A percentile compares a stretch with the other conserved stretches of the same genome.
Evolutionary conservation across 2,329 filamentous ascomycete genomes (phyloP).

Genomic region (Lasiodiplodia hormozganensis): DNA sequence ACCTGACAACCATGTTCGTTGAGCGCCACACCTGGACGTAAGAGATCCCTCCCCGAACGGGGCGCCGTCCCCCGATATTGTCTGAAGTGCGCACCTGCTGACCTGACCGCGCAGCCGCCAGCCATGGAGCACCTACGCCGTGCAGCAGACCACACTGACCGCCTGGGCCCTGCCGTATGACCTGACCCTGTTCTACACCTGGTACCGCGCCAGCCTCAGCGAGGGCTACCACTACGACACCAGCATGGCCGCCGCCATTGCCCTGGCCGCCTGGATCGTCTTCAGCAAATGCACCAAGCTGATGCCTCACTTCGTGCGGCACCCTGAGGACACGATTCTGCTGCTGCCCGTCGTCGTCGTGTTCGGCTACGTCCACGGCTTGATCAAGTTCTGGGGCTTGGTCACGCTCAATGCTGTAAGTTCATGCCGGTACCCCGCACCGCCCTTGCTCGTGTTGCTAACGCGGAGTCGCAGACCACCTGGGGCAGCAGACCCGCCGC

Average conservation of each 20-base stretch:
- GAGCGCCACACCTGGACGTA: conserved; percentile 88
- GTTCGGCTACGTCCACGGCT: conserved; percentile 91
- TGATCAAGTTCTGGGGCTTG: conserved; percentile 90
- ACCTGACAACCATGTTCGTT: conserved; percentile 85
- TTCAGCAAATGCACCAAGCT: conserved; percentile 93
- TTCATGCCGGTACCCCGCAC: conserved; percentile 31
- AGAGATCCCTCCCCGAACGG: conserved; percentile 52
- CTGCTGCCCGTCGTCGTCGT: conserved; percentile 84
- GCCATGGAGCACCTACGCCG: conserved; percentile 90
- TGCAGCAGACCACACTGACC: conserved; percentile 90
- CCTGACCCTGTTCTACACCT: conserved; percentile 66
- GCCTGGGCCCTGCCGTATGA: conserved; percentile 85
- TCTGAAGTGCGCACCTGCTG: conserved; percentile 24
- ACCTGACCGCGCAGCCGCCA: conserved; percentile 69
- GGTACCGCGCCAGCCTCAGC: conserved; percentile 35
- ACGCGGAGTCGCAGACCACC: conserved; percentile 70
- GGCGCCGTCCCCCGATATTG: conserved; percentile 14
- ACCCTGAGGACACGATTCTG: conserved; percentile 75
- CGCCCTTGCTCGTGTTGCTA: conserved; percentile 5
- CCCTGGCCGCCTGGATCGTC: conserved; percentile 57
- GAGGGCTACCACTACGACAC: background rate
- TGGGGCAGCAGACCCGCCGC: conserved; percentile 95
- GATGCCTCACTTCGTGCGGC: conserved; percentile 81
- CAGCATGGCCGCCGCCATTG: conserved; percentile 36
- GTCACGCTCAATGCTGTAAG: conserved; percentile 65